These are phyloP conservation scores for Sugiyamaella marilandica DNA, from an alignment of 805 yeast species.

Conservation along the genomic window DNA sequence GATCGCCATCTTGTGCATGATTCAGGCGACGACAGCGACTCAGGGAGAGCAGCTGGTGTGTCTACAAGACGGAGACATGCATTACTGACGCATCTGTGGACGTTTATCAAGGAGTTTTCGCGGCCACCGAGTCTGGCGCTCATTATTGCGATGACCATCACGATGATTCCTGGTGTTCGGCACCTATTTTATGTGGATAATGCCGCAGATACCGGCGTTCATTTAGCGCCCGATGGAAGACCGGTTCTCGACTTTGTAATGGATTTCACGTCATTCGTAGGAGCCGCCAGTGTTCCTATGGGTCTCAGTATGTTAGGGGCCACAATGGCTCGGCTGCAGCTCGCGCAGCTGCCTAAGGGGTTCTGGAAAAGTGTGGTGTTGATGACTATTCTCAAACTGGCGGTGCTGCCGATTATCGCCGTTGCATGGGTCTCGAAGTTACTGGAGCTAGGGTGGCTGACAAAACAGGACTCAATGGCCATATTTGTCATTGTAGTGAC, in stretches of 20 bases:
- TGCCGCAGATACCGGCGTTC: conserved; percentile 33
- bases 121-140: conserved; percentile 72
- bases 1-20: not conserved
- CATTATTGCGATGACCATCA: conserved; percentile 56
- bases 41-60: not conserved
- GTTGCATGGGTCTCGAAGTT: conserved; percentile 61
- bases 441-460: conserved; percentile 58
- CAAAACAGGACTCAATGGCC: conserved; percentile 49
- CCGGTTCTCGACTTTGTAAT: conserved; percentile 84
- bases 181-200: conserved; percentile 55
- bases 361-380: conserved; percentile 57
- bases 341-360: conserved; percentile 59
- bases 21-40: not conserved
- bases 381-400: conserved; percentile 54
- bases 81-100: not conserved
- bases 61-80: not conserved
- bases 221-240: conserved; percentile 71
- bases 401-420: conserved; percentile 76
- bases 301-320: conserved; percentile 83
- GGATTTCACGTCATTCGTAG: conserved; percentile 75
- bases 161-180: conserved; percentile 85
- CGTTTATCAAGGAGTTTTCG: conserved; percentile 35
- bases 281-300: conserved; percentile 83
- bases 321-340: conserved; percentile 69
- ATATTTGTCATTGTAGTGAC: conserved; percentile 69